Base-by-base conservation (phyloP, 108 stramenopile species). In the Skeletonema potamos region DNA sequence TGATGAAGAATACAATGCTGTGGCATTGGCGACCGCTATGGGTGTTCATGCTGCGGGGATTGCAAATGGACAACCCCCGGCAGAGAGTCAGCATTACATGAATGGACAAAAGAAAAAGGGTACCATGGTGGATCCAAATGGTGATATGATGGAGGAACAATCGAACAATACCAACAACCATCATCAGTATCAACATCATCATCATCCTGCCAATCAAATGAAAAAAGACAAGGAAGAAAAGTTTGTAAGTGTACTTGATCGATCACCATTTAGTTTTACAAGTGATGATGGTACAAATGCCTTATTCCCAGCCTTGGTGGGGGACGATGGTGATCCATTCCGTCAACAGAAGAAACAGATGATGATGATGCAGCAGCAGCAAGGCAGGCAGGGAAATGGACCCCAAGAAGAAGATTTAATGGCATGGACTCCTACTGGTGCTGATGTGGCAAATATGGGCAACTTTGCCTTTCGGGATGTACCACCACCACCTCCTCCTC, bases 371-470 rank as follows among this genome's bases (percentile, higher is more conserved):
- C 39, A 46, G 28, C 37, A 62, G 61, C 61, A 10, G 60, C 28
- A 61, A 18, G 7, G n/a, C n/a, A n/a, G n/a, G n/a, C n/a, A n/a
- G n/a, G n/a, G n/a, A n/a, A n/a, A n/a, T n/a, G n/a, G n/a, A n/a
- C n/a, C n/a, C n/a, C n/a, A n/a, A 28, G n/a, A 77, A 15, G 85
- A 85, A 7, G 88, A 89, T 59, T 72, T 85, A 3, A 62, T 79
- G 58, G 84, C 85, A 9, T 89, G 88, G 88, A 75, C 71, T 32
- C 64, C 84, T 28, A 83, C 79, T 54, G 82, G 85, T 26, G 73
- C 75, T n/a, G 70, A 79, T 29, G 54, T 58, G 29, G 73, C 75
- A 11, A 70, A 79, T n/a, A 68, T 58, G 55, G 56, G 56, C 56
- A 68, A 29, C 18, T 79, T 79, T 36, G 68, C 77, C 12, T 79